Evolutionary conservation across 1,284 basidiomycete genomes (phyloP).

Genomic region (Uromyces viciae-fabae): DNA sequence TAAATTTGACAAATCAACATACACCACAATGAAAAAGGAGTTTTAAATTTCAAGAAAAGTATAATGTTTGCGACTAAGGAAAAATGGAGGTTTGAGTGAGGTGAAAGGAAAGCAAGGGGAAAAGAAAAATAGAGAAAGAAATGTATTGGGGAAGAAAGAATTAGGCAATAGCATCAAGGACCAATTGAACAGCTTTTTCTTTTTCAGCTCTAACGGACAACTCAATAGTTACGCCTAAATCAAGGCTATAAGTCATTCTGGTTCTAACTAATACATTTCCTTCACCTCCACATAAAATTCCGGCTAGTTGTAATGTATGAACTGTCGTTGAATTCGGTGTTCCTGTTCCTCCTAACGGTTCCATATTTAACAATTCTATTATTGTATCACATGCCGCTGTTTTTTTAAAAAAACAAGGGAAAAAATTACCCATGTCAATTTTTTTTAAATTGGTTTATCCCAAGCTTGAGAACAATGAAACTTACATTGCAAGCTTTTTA

Average conservation of each 20-base stretch:
- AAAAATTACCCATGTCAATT: constrained; percentile 45
- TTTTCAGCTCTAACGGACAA: constrained; percentile 87
- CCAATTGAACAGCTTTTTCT: constrained; percentile 75
- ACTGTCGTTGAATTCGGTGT: constrained; percentile 74
- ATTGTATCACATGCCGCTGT: constrained; percentile 86
- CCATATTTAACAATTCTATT: constrained; percentile 92
- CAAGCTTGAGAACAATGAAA: constrained; percentile 45
- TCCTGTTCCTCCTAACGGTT: constrained; percentile 84
- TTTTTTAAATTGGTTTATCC: constrained; percentile 38
- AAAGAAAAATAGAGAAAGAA: not conserved
- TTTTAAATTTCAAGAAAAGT: too few species aligned
- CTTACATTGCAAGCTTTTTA: constrained; percentile 88
- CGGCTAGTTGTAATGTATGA: constrained; percentile 89
- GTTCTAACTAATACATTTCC: constrained; percentile 89
- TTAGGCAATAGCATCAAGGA: constrained; percentile 74
- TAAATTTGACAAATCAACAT: too few species aligned
- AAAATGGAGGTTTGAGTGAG: too few species aligned
- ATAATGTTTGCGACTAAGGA: too few species aligned
- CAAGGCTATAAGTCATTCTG: constrained; percentile 89
- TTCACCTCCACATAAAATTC: constrained; percentile 66
- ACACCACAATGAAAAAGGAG: too few species aligned
- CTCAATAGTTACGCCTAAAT: constrained; percentile 91
- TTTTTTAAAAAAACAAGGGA: constrained; percentile 45
- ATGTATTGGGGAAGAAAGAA: not conserved
- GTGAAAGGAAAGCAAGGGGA: too few species aligned